Evolutionary conservation across 2,329 filamentous ascomycete species (phyloP).

Genomic region (Trichoderma sp.): DNA sequence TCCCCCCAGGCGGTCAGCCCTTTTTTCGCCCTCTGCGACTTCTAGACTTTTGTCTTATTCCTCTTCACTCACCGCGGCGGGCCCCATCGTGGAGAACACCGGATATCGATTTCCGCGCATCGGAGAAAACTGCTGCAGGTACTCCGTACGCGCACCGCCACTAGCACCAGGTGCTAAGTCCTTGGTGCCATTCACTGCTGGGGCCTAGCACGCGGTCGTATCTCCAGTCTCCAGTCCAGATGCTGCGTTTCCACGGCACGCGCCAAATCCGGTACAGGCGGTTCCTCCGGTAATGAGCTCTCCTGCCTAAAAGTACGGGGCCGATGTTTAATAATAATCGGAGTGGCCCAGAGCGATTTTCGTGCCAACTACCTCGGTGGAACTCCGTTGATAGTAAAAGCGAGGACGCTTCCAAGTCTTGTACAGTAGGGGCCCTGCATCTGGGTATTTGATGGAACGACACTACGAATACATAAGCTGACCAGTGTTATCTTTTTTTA

Average conservation of each 20-base stretch:
- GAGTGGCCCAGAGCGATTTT: slow-evolving; percentile 18
- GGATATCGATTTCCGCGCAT: slow-evolving; percentile 27
- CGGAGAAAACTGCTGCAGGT: slow-evolving; percentile 27
- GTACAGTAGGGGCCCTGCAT: background rate
- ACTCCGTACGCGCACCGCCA: slow-evolving; percentile 10
- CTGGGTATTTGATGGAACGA: background rate
- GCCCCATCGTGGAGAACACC: slow-evolving; percentile 23
- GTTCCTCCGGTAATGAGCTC: slow-evolving; percentile 27
- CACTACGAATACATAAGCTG: slow-evolving; percentile 25
- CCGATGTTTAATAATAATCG: slow-evolving; percentile 16
- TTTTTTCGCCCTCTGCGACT: slow-evolving; percentile 11
- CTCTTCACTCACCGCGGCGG: slow-evolving; percentile 17
- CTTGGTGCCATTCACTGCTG: background rate
- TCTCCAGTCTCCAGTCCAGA: background rate
- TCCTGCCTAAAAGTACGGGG: slow-evolving; percentile 24
- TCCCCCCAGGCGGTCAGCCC: slow-evolving; percentile 19
- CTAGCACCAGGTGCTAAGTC: slow-evolving; percentile 8
- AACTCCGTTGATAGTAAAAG: background rate
- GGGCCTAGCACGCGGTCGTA: background rate
- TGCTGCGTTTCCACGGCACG: slow-evolving; percentile 2
- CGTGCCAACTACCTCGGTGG: slow-evolving; percentile 15
- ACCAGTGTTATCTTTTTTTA: background rate
- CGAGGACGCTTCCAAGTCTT: background rate
- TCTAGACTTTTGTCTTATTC: slow-evolving; percentile 6
- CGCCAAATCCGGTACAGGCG: slow-evolving; percentile 17